These are phyloP conservation scores for Rhizophagus clarus DNA, from an alignment of 192 early-diverging fungal species.

Conservation along the genomic window DNA sequence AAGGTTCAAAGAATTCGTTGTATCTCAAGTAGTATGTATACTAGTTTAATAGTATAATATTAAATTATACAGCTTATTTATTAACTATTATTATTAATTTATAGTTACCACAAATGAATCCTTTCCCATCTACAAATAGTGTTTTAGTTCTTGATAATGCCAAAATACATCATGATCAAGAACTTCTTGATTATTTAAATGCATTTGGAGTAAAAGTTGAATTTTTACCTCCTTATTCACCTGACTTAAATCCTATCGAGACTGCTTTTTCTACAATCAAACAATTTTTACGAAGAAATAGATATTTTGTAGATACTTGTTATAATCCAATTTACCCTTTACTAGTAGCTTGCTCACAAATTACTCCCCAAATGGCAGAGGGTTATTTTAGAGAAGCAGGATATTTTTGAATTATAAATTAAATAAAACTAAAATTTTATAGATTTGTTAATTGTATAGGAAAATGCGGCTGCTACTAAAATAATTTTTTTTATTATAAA, in stretches of 20 bases:
- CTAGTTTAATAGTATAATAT: background rate
- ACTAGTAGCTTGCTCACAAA: conserved; percentile 8
- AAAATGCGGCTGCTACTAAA: too few relatives aligned
- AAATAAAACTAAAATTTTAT: too few relatives aligned
- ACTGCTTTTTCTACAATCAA: conserved; percentile 17
- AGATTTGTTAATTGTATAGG: too few relatives aligned
- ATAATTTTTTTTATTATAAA: too few relatives aligned
- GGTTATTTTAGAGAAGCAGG: background rate
- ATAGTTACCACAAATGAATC: conserved; percentile 6
- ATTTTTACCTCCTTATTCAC: conserved; percentile 13
- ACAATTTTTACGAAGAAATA: background rate
- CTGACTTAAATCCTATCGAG: conserved; percentile 16
- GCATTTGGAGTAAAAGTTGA: background rate
- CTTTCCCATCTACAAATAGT: background rate
- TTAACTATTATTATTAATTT: background rate
- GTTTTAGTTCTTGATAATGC: conserved; percentile 5
- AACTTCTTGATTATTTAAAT: background rate
- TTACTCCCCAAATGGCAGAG: background rate
- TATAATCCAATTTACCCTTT: conserved; percentile 3
- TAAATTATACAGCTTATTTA: background rate
- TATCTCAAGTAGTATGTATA: conserved; percentile 11
- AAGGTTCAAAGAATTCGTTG: conserved; percentile 5
- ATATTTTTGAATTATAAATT: too few relatives aligned
- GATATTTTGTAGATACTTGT: background rate
- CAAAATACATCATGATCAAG: conserved; percentile 9